Conservation (phyloP, 257 asterid genomes). For the Lycium ferocissimum region DNA sequence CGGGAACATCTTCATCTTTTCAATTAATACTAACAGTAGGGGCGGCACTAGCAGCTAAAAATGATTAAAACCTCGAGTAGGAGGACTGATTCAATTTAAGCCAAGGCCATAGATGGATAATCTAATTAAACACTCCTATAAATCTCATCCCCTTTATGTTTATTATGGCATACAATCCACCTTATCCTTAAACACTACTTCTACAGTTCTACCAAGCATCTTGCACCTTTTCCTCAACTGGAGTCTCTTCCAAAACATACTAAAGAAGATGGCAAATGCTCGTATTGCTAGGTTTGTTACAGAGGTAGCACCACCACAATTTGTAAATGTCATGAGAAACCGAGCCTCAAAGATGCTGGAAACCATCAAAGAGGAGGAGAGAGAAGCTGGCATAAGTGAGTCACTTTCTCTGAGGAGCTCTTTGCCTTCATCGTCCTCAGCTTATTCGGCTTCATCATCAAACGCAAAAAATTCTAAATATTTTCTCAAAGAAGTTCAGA, state of each 20-base stretch:
- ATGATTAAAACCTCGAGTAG: conserved; percentile 31
- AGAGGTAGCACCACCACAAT: conserved; percentile 78
- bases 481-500: conserved; percentile 35
- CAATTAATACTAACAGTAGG: conserved; percentile 47
- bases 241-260: background rate
- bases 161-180: conserved; percentile 10
- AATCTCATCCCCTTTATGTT: conserved; percentile 27
- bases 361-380: conserved; percentile 75
- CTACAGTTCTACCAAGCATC: background rate
- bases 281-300: conserved; percentile 63
- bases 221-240: background rate
- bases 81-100: conserved; percentile 35
- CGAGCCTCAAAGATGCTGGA: conserved; percentile 64
- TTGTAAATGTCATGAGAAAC: conserved; percentile 58
- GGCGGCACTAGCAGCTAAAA: conserved; percentile 54
- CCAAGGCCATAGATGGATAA: conserved; percentile 27
- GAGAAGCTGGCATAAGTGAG: conserved; percentile 38
- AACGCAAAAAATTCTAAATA: conserved; percentile 7
- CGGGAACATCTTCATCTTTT: background rate
- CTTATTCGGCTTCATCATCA: background rate
- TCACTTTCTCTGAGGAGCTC: conserved; percentile 24
- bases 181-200: conserved; percentile 8
- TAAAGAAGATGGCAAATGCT: conserved; percentile 61
- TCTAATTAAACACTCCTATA: conserved; percentile 42
- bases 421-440: background rate